phyloP scores from a whole-genome alignment of 2,329 filamentous ascomycete species.

The Rutstroemia sydowiana region DNA sequence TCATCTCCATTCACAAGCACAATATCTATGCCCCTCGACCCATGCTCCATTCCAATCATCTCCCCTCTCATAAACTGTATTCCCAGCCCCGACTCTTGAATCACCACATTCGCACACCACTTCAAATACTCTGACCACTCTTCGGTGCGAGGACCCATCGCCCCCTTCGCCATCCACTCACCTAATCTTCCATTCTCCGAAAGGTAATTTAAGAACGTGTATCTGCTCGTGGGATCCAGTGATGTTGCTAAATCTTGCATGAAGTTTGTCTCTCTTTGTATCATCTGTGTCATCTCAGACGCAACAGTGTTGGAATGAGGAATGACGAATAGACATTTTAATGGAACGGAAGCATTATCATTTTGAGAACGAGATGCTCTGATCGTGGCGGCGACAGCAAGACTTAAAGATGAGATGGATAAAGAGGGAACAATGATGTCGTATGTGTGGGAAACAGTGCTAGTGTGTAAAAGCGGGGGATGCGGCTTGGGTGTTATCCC shows the following conservation, averaged over 20 bases:
- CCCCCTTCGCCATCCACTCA: constrained; percentile 2
- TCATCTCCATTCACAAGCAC: neutral
- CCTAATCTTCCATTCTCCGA: constrained; percentile 1
- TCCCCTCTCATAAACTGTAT: neutral
- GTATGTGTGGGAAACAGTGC: neutral
- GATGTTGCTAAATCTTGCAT: constrained; percentile 4
- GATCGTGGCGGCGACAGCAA: constrained; percentile 1
- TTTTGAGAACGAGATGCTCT: neutral
- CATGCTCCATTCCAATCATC: neutral
- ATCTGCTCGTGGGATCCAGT: constrained; percentile 6
- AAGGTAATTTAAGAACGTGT: constrained; percentile 7
- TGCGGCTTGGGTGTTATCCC: neutral
- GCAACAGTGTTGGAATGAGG: neutral
- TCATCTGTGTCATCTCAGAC: neutral
- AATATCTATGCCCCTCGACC: neutral
- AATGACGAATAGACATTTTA: neutral
- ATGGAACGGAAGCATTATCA: no score
- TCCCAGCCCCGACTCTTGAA: neutral
- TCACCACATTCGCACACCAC: neutral
- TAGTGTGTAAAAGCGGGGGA: neutral
- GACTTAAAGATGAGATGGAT: constrained; percentile 4
- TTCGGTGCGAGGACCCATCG: neutral
- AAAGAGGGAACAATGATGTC: neutral
- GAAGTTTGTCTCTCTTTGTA: neutral
- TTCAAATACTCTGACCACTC: constrained; percentile 1